Evolutionary conservation across 2,329 filamentous ascomycete species (phyloP).

Genomic region (Colletotrichum liaoningense): DNA sequence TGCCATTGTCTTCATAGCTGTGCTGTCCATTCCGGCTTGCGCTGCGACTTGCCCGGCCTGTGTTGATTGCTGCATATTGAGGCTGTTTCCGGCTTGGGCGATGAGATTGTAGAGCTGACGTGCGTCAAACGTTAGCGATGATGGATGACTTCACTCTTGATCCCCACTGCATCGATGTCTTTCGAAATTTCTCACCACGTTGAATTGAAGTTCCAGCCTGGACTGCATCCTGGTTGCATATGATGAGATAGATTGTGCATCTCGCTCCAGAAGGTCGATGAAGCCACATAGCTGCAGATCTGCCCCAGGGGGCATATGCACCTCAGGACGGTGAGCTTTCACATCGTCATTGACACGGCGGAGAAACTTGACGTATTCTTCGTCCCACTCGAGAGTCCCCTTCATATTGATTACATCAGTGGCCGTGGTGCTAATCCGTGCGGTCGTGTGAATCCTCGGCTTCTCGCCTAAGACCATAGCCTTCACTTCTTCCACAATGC

Average conservation of each 20-base stretch:
- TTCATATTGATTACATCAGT: neutral
- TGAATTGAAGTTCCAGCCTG: neutral
- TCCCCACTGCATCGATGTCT: neutral
- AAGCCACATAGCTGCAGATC: neutral
- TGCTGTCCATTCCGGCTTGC: neutral
- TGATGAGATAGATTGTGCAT: neutral
- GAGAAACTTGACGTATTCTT: neutral
- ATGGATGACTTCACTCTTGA: neutral
- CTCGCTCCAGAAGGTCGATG: neutral
- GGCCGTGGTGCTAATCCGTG: neutral
- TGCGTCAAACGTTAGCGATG: neutral
- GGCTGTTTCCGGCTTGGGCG: neutral
- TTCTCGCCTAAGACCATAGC: neutral
- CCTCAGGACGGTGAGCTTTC: no score
- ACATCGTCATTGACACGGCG: neutral
- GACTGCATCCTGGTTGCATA: neutral
- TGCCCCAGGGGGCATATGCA: neutral
- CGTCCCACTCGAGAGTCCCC: neutral
- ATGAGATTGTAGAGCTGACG: neutral
- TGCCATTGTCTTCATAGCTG: slow-evolving; percentile 1
- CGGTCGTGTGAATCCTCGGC: neutral
- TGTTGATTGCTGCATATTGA: neutral
- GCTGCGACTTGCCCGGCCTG: neutral
- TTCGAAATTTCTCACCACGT: neutral
- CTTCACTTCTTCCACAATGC: neutral